A percentile compares a stretch with the other conserved stretches of the same genome.
These are phyloP conservation scores for Paracorniculantispora psalliotae DNA, from an alignment of 2,329 filamentous ascomycete genomes.

Conservation along the genomic window DNA sequence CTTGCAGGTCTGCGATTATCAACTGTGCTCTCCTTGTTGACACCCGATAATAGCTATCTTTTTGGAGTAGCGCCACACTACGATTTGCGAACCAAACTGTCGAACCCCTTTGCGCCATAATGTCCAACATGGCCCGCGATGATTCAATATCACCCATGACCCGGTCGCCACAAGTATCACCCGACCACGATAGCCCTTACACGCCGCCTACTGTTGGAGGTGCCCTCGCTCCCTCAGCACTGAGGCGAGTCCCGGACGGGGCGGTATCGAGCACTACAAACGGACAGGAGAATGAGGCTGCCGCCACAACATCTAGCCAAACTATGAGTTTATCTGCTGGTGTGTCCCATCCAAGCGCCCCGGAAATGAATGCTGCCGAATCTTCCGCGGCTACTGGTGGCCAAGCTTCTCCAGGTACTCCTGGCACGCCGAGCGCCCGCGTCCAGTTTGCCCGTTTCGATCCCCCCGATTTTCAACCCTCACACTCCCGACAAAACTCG, in stretches of 20 bases:
- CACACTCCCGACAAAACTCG: conserved; percentile 59
- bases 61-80: background rate
- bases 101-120: background rate
- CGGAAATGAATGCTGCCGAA: conserved; percentile 25
- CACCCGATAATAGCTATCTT: background rate
- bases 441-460: conserved; percentile 69
- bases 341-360: background rate
- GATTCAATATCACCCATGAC: conserved; percentile 23
- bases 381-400: background rate
- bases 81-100: background rate
- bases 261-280: background rate
- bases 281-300: background rate
- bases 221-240: conserved; percentile 22
- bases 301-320: background rate
- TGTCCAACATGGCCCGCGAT: conserved; percentile 17
- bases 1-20: background rate
- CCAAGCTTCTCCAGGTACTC: conserved; percentile 26
- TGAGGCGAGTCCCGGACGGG: background rate
- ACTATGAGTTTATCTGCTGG: background rate
- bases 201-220: conserved; percentile 33
- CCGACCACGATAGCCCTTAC: conserved; percentile 19
- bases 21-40: background rate
- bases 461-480: conserved; percentile 40
- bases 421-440: conserved; percentile 34
- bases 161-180: conserved; percentile 14